Base-by-base conservation (phyloP, 2,329 filamentous ascomycete genomes). In the Ilyonectria robusta region DNA sequence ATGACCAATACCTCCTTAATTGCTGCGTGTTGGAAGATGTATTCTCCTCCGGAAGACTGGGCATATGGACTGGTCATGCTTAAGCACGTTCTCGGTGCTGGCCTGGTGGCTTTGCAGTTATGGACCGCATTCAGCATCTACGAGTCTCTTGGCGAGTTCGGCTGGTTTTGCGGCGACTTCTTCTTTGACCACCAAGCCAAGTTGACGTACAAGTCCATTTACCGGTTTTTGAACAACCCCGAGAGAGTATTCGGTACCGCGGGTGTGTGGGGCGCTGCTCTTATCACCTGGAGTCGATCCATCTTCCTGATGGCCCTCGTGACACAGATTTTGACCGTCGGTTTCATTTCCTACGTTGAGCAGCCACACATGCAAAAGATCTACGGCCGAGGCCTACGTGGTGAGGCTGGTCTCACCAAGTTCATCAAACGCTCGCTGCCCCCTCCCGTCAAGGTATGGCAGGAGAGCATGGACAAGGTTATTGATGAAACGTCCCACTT, bases 81-180 rank as follows among this genome's bases (percentile, higher is more conserved):
- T 66, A 92, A 94, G 78, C 96, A 98, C 77, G 93, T 98, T 29
- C 78, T 98, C 37, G 96, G 96, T 48, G 85, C 88, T 56, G 89
- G 93, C 59, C 85, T 98, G 70, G 90, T 98, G 66, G 91, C 92
- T 11, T 87, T 99, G 57, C 96, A 99, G 77, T 82, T 97, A 19
- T 99, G 96, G 96, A 97, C 95, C 1, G 92, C 94, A 2, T 86
- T 93, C 71, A 98, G 94, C 80, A 95, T 98, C 72, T 97, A 98
- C 80, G 94, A 98, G 57, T 97, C 94, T 2, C 89, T 99, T 0
- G 96, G 96, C 63, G 96, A 99, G 78, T 99, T 98, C 76, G 96
- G 96, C 75, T 99, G 95, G 95, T 98, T 98, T 85, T 98, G 95
- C 77, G 96, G 96, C 19, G 96, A 99, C 79, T 99, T 98, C 85